These are phyloP conservation scores for Ceratocystis smalleyi DNA, from an alignment of 2,329 filamentous ascomycete genomes.

Conservation along the genomic window DNA sequence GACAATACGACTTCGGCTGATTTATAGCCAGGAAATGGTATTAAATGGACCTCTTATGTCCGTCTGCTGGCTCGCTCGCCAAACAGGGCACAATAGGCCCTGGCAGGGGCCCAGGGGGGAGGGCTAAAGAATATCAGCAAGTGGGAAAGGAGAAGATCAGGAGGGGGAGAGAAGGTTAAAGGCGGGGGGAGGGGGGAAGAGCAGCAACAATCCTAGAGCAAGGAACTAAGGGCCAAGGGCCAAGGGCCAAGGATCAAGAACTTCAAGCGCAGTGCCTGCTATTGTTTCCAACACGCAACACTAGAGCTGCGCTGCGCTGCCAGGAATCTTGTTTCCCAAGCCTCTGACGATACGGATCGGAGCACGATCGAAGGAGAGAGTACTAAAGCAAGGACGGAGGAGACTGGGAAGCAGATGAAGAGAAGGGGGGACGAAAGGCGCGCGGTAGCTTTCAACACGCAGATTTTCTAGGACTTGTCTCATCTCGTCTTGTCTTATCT, in stretches of 20 bases:
- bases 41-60: constrained; percentile 1
- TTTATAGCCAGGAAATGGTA: neutral
- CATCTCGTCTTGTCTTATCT: too few relatives aligned
- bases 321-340: neutral
- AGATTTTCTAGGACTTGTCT: too few relatives aligned
- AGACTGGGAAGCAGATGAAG: too few relatives aligned
- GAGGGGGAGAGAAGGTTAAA: neutral
- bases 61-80: neutral
- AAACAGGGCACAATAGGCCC: neutral
- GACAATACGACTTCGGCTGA: constrained; percentile 1
- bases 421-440: too few relatives aligned
- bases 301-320: neutral
- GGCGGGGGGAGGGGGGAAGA: neutral
- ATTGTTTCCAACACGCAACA: neutral
- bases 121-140: neutral
- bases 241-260: too few relatives aligned
- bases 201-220: neutral
- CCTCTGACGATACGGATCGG: neutral
- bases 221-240: too few relatives aligned
- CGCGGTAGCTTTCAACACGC: too few relatives aligned
- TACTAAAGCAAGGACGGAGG: too few relatives aligned
- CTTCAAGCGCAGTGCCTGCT: neutral
- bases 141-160: neutral
- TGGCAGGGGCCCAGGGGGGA: too few relatives aligned
- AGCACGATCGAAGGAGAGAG: too few relatives aligned